Conservation (phyloP, 192 early-diverging fungal genomes). For the Pilobolus umbonatus region DNA sequence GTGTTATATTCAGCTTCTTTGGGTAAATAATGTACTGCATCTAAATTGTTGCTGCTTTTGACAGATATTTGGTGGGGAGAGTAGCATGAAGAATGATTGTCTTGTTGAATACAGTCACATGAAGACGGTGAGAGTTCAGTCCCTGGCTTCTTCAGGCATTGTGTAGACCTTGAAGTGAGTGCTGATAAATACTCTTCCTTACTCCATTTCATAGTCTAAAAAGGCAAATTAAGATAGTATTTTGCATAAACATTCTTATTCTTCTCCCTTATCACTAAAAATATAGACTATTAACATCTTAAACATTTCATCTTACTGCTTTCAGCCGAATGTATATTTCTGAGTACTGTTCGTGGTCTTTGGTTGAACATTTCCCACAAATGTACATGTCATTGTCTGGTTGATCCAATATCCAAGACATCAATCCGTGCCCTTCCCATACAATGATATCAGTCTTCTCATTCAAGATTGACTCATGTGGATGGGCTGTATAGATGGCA, state of each 20-base stretch:
- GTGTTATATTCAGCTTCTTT: constrained; percentile 19
- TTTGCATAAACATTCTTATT: neutral
- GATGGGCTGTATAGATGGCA: constrained; percentile 33
- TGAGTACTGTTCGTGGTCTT: neutral
- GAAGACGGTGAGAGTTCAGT: no score
- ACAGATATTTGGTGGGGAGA: no score
- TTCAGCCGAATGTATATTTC: constrained; percentile 26
- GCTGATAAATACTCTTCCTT: constrained; percentile 21
- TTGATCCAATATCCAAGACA: constrained; percentile 32
- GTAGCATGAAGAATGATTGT: no score
- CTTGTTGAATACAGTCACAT: no score
- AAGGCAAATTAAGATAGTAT: neutral
- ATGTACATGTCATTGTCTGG: constrained; percentile 5
- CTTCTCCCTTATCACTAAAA: neutral
- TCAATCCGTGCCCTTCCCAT: constrained; percentile 37
- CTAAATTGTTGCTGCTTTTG: no score
- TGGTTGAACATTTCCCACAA: constrained; percentile 13
- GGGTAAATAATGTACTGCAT: no score
- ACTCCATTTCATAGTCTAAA: constrained; percentile 19
- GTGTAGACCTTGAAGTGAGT: constrained; percentile 9
- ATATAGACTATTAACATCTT: neutral
- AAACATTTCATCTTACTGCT: constrained; percentile 21
- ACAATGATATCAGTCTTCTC: constrained; percentile 5
- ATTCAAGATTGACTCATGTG: constrained; percentile 16
- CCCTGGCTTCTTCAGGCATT: neutral